Evolutionary conservation across 306 rosid genomes (phyloP).

Genomic region (Prunus mongolica): DNA sequence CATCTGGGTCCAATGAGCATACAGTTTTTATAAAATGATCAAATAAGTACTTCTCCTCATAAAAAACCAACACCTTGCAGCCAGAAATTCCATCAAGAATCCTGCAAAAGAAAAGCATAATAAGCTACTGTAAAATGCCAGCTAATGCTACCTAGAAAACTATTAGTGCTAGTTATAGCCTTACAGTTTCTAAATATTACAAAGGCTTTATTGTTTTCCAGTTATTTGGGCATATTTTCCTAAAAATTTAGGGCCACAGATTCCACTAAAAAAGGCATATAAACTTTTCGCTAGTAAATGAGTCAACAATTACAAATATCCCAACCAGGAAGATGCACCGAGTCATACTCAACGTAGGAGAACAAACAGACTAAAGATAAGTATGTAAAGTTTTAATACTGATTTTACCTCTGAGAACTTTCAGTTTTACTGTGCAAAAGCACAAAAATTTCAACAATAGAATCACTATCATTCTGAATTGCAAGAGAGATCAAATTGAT

Average conservation of each 20-base stretch:
- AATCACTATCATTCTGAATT: slow-evolving; percentile 59
- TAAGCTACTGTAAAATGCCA: slow-evolving; percentile 1
- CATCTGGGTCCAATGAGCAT: slow-evolving; percentile 68
- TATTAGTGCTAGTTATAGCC: neutral
- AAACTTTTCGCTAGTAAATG: neutral
- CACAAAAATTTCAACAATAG: slow-evolving; percentile 54
- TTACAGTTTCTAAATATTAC: neutral
- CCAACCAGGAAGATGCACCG: neutral
- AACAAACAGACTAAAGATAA: slow-evolving; percentile 12
- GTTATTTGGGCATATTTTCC: neutral
- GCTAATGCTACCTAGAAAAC: neutral
- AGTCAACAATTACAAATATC: neutral
- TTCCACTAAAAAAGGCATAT: neutral
- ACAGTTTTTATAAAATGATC: slow-evolving; percentile 63
- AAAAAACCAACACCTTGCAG: slow-evolving; percentile 57
- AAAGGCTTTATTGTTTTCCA: neutral
- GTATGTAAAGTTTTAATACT: slow-evolving; percentile 4
- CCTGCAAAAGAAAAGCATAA: slow-evolving; percentile 43
- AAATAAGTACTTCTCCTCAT: slow-evolving; percentile 60
- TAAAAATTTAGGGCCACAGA: neutral
- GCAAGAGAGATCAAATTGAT: slow-evolving; percentile 63
- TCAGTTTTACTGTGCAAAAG: slow-evolving; percentile 50
- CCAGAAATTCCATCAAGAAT: slow-evolving; percentile 58
- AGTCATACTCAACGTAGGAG: neutral
- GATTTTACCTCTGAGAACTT: slow-evolving; percentile 55